Evolutionary conservation across 768 basidiomycete species (phyloP).

Genomic region (Mycena filopes): DNA sequence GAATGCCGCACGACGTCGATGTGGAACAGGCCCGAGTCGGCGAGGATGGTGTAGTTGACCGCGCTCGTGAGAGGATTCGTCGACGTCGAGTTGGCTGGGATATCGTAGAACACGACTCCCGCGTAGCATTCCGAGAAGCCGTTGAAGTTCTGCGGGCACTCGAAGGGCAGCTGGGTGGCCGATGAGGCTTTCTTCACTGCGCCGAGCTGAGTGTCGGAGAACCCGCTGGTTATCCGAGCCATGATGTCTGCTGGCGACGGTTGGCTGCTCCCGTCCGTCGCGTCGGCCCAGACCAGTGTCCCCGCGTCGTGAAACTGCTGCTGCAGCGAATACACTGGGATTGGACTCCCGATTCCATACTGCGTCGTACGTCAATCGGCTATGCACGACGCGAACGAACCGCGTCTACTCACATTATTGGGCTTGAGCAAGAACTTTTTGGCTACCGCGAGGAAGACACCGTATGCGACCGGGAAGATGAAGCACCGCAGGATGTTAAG

Average conservation of each 20-base stretch:
- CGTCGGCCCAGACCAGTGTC: slow-evolving; percentile 74
- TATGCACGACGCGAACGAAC: no score
- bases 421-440: slow-evolving; percentile 68
- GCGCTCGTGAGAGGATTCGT: slow-evolving; percentile 18
- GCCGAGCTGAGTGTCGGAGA: slow-evolving; percentile 56
- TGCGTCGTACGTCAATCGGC: no score
- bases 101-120: slow-evolving; percentile 68
- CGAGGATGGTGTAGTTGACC: slow-evolving; percentile 76
- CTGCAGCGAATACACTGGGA: slow-evolving; percentile 58
- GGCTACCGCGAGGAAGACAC: slow-evolving; percentile 72
- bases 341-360: slow-evolving; percentile 72
- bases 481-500: slow-evolving; percentile 71
- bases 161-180: slow-evolving; percentile 58
- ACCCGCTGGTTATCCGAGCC: slow-evolving; percentile 62
- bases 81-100: slow-evolving; percentile 51
- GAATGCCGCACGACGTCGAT: slow-evolving; percentile 74
- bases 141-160: slow-evolving; percentile 82
- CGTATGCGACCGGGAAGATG: slow-evolving; percentile 72
- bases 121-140: slow-evolving; percentile 76
- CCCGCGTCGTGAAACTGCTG: slow-evolving; percentile 59
- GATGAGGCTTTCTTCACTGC: slow-evolving; percentile 61
- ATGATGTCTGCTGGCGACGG: slow-evolving; percentile 73
- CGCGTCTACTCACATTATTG: slow-evolving; percentile 61
- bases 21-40: slow-evolving; percentile 70
- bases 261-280: slow-evolving; percentile 63